Conservation (phyloP, 371 early-diverging fungal genomes). For the Nematocida sp. region DNA sequence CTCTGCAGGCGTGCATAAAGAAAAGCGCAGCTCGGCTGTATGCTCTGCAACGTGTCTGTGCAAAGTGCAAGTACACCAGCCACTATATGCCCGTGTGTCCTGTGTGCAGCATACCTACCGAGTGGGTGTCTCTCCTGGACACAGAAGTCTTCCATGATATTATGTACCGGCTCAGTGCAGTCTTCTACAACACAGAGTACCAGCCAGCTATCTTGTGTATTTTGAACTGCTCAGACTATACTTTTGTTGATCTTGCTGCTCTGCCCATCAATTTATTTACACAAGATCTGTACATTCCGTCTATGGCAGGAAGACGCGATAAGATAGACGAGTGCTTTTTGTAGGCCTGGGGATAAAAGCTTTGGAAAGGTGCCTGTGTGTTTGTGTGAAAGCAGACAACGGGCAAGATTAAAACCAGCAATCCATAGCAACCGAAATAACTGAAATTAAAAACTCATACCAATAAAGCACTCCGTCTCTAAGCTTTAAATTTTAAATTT, state of each 20-base stretch:
- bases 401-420: too few relatives aligned
- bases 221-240: not conserved
- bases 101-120: not conserved
- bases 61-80: conserved; percentile 6
- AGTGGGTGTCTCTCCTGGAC: not conserved
- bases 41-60: conserved; percentile 1
- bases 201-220: not conserved
- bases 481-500: too few relatives aligned
- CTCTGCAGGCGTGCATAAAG: conserved; percentile 40
- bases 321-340: not conserved
- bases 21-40: conserved; percentile 44
- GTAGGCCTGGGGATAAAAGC: too few relatives aligned
- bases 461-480: too few relatives aligned
- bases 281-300: conserved; percentile 1
- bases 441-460: too few relatives aligned
- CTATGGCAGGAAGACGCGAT: not conserved
- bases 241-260: conserved; percentile 5
- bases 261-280: conserved; percentile 24
- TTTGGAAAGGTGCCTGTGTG: too few relatives aligned
- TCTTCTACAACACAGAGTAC: not conserved
- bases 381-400: too few relatives aligned
- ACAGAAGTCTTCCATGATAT: conserved; percentile 16
- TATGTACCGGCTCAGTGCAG: not conserved
- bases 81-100: conserved; percentile 12
- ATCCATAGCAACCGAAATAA: too few relatives aligned